These are phyloP conservation scores for Phialophora verrucosa DNA, from an alignment of 2,329 filamentous ascomycete species.

Conservation along the genomic window DNA sequence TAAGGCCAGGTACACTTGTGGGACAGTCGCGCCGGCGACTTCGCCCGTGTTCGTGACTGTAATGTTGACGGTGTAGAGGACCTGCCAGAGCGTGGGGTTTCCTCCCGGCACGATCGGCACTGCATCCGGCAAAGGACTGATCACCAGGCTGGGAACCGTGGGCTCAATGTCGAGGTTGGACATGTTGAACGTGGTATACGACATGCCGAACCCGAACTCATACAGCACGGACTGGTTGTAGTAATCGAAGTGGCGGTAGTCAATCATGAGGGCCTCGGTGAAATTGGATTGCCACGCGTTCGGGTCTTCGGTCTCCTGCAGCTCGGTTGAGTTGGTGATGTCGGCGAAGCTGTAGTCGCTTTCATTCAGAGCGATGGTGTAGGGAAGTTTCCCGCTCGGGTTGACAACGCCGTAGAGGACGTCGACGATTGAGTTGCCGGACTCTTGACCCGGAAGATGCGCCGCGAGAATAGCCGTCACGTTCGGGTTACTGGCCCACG, in stretches of 20 bases:
- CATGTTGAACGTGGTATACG: conserved; percentile 79
- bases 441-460: conserved; percentile 81
- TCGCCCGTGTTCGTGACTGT: conserved; percentile 74
- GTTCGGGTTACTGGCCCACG: conserved; percentile 56
- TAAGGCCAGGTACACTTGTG: conserved; percentile 64
- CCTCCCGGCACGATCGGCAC: conserved; percentile 66
- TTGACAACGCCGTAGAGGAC: conserved; percentile 83
- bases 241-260: conserved; percentile 77
- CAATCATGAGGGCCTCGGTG: conserved; percentile 78
- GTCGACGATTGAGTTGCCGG: conserved; percentile 77
- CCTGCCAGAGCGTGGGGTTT: conserved; percentile 60
- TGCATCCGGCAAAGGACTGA: conserved; percentile 44
- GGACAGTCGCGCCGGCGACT: conserved; percentile 70
- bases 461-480: conserved; percentile 84
- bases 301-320: conserved; percentile 31
- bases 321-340: conserved; percentile 51
- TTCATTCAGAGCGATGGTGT: conserved; percentile 74
- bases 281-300: conserved; percentile 74
- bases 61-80: conserved; percentile 65
- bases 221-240: conserved; percentile 46
- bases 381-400: conserved; percentile 76
- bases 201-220: conserved; percentile 81
- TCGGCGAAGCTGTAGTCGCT: conserved; percentile 70
- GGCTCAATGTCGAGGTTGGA: conserved; percentile 68
- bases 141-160: conserved; percentile 60